Evolutionary conservation across 495 filamentous ascomycete genomes (phyloP), one percentile per base, ranked within the genome.

Genomic region (Penicillium maclennaniae): DNA sequence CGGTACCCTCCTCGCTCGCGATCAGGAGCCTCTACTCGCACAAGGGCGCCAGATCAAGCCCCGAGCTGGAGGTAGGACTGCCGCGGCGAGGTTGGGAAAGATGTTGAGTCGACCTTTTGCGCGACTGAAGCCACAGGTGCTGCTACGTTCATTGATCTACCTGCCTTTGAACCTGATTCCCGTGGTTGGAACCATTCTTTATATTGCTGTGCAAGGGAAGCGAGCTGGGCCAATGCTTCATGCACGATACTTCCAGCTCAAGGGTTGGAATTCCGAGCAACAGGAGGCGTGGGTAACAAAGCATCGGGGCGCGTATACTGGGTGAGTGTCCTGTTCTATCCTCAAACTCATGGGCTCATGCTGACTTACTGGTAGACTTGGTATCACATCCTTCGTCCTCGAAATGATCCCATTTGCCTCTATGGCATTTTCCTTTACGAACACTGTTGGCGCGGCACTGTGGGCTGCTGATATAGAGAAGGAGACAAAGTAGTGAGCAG

Each of bases 141-240:
- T 95, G 14, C 63, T 95, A 7, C 73, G 87, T 40, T 88, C 89
- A 57, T 63, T 88, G 54, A 67, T 88, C 58, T 88, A 91, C 60
- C 73, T 97, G n/a, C 92, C 93, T 12, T 75, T 97, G 45, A 97
- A 96, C 68, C 86, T 96, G 51, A 87, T 98, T 39, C 93, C 93
- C 0, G 80, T 97, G 0, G 79, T 97, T 17, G 93, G 93, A 3
- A 92, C 92, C 2, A 70, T 83, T 12, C 59, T 89, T 0, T 98
- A 95, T 67, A 75, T 97, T 7, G 44, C 87, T 14, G 55, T 93
- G 26, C 87, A 95, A 68, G 92, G 89, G 58, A 79, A 70, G 66
- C 59, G 60, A 20, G 51, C 69, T 25, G 84, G 84, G 0, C 82
- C 81, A 1, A 62, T 43, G 1, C 72, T 75, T 28, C 82, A 86